These are phyloP conservation scores for Phytophthora pisi DNA, from an alignment of 352 stramenopile species.

Conservation along the genomic window DNA sequence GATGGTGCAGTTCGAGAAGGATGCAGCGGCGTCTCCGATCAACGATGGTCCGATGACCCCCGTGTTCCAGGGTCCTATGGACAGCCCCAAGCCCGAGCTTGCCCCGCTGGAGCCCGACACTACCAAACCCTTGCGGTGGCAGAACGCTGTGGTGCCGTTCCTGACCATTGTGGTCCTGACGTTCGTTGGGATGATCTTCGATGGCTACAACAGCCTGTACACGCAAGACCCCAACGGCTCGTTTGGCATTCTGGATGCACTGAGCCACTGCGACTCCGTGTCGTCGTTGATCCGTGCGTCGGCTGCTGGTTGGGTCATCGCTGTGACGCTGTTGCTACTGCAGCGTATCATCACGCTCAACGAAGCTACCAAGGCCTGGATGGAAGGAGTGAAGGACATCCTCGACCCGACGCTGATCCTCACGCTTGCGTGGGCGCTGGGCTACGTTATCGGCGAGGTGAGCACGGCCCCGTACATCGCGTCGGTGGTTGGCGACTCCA, in stretches of 20 bases:
- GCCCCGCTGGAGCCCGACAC: slow-evolving; percentile 73
- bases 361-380: slow-evolving; percentile 88
- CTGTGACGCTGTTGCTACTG: slow-evolving; percentile 69
- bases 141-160: slow-evolving; percentile 89
- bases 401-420: slow-evolving; percentile 91
- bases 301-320: slow-evolving; percentile 75
- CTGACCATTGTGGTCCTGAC: slow-evolving; percentile 81
- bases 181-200: slow-evolving; percentile 89
- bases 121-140: slow-evolving; percentile 76
- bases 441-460: slow-evolving; percentile 84
- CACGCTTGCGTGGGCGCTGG: slow-evolving; percentile 90
- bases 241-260: slow-evolving; percentile 67
- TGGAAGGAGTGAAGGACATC: slow-evolving; percentile 93
- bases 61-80: slow-evolving; percentile 65
- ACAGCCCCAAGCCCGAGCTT: slow-evolving; percentile 70
- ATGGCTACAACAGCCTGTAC: slow-evolving; percentile 67
- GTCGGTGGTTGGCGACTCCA: slow-evolving; percentile 73
- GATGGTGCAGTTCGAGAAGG: slow-evolving; percentile 89
- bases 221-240: slow-evolving; percentile 47
- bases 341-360: slow-evolving; percentile 89
- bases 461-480: slow-evolving; percentile 85
- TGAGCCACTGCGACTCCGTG: slow-evolving; percentile 84
- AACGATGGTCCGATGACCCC: slow-evolving; percentile 65
- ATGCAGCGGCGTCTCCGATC: slow-evolving; percentile 74
- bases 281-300: slow-evolving; percentile 79